phyloP scores from a whole-genome alignment of 805 yeast genomes.

The Vanderwaltozyma tropicalis region DNA sequence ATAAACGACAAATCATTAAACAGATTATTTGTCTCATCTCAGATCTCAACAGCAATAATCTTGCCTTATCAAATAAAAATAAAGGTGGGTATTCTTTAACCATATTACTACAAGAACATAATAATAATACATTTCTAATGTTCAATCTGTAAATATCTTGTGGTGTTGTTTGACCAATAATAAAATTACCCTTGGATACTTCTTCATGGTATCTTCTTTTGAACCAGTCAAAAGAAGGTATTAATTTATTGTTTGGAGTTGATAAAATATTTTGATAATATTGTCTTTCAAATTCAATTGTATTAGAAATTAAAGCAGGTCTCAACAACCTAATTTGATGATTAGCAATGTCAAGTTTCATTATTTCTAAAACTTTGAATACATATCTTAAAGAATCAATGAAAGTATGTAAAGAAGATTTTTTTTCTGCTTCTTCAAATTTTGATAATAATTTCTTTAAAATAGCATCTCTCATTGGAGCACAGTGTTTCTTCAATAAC shows the following conservation, averaged over 20 bases:
- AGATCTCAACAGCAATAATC: slow-evolving; percentile 67
- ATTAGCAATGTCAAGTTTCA: slow-evolving; percentile 94
- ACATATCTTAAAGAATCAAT: slow-evolving; percentile 69
- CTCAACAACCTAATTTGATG: slow-evolving; percentile 81
- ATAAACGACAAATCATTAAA: slow-evolving; percentile 57
- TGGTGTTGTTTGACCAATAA: slow-evolving; percentile 5
- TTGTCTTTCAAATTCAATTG: slow-evolving; percentile 80
- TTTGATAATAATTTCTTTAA: slow-evolving; percentile 66
- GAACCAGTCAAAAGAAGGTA: slow-evolving; percentile 63
- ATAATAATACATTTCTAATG: slow-evolving; percentile 43
- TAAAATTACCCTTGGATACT: slow-evolving; percentile 12
- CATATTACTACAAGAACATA: slow-evolving; percentile 71
- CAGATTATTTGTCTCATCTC: slow-evolving; percentile 80
- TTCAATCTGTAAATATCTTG: slow-evolving; percentile 31
- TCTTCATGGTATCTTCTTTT: slow-evolving; percentile 25
- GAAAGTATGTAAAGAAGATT: slow-evolving; percentile 38
- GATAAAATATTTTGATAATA: slow-evolving; percentile 43
- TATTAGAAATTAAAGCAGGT: slow-evolving; percentile 75
- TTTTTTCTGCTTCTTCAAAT: slow-evolving; percentile 36
- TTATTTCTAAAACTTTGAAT: slow-evolving; percentile 78
- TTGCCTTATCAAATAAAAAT: slow-evolving; percentile 70
- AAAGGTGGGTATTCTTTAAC: slow-evolving; percentile 74
- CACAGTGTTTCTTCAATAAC: slow-evolving; percentile 80
- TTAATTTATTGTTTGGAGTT: slow-evolving; percentile 46
- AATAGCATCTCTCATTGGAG: slow-evolving; percentile 90